Percentiles rank a stretch among this genome's conserved stretches.
Evolutionary conservation across 1,139 yeast species (phyloP).

Genomic region (Chernovozyma sophiae-reginae): DNA sequence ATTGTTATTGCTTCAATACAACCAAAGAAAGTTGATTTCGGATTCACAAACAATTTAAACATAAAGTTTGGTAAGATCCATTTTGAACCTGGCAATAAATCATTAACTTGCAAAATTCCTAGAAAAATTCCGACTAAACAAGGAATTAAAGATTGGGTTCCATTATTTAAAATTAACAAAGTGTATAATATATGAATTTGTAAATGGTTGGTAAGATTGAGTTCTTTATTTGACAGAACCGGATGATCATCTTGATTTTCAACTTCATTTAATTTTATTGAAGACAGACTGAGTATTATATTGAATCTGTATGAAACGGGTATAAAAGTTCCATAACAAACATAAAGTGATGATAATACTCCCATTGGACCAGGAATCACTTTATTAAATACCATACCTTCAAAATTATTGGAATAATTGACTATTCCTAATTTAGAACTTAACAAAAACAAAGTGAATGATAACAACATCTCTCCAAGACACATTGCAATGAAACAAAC

Average conservation of each 20-base stretch:
- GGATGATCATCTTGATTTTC: slow-evolving; percentile 6
- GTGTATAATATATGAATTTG: slow-evolving; percentile 51
- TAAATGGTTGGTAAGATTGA: slow-evolving; percentile 54
- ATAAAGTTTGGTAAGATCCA: slow-evolving; percentile 42
- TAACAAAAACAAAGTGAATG: slow-evolving; percentile 24
- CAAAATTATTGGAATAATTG: background rate
- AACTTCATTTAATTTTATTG: slow-evolving; percentile 1
- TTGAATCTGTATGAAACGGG: slow-evolving; percentile 63
- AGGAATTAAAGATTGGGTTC: slow-evolving; percentile 46
- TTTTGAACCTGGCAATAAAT: slow-evolving; percentile 57
- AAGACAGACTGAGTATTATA: slow-evolving; percentile 30
- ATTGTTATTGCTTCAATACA: background rate
- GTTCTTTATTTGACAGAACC: slow-evolving; percentile 12
- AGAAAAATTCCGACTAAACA: slow-evolving; percentile 54
- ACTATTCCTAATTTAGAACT: slow-evolving; percentile 7
- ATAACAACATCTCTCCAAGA: slow-evolving; percentile 32
- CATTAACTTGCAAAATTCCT: slow-evolving; percentile 54
- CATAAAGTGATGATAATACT: slow-evolving; percentile 53
- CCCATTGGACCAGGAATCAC: slow-evolving; percentile 62
- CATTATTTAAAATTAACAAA: slow-evolving; percentile 53
- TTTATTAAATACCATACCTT: slow-evolving; percentile 24
- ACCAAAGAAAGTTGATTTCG: slow-evolving; percentile 11
- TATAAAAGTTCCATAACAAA: slow-evolving; percentile 51
- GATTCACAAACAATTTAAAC: slow-evolving; percentile 24
- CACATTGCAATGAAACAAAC: slow-evolving; percentile 33